Base-by-base conservation (phyloP, 2,329 filamentous ascomycete genomes). In the Thermoascus crustaceus region DNA sequence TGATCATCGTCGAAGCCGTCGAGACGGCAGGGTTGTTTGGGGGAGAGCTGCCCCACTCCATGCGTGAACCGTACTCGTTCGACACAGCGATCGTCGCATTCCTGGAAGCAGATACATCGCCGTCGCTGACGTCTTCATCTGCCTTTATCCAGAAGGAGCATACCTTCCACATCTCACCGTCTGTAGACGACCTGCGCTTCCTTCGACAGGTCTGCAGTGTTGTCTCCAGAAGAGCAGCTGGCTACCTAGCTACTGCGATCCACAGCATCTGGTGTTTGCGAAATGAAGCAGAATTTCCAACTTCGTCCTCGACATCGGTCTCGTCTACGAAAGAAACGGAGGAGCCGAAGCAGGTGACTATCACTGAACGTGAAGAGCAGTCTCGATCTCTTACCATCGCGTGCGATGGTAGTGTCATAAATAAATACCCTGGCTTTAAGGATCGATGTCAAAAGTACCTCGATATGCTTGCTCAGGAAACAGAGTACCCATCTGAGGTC, bases 161-260 rank as follows among this genome's bases (percentile, higher is more conserved):
- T 48, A 63, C 64, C 0, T 65, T 75, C 37, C 53, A 52, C 32
- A 61, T 52, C 22, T 52, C 60, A 5, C 66, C 72, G 5, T 58
- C 67, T 0, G 54, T 64, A 16, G 58, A 67, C 23, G 75, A 78
- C 40, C 60, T 77, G 17, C 50, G 58, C 7, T 79, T 79, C 51
- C 53, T 80, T 35, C 67, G 70, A 20, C 64, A 67, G 4, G 53
- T 76, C 23, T 67, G 67, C 18, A 61, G 68, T 30, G 60, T 69
- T 3, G 72, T 80, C 20, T 75, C 75, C 2, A 68, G 63, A 34
- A 72, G 77, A 37, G 76, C 77, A 5, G 71, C 76, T 2, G 75
- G 71, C 2, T 79, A 77, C 46, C 65, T 80, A n/a, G 74, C 77
- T 1, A 72, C 73, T 1, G 74, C 73, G 2, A 72, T 80, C 18